phyloP scores from a whole-genome alignment of 2,329 filamentous ascomycete genomes.

The Epichloe uncinata region DNA sequence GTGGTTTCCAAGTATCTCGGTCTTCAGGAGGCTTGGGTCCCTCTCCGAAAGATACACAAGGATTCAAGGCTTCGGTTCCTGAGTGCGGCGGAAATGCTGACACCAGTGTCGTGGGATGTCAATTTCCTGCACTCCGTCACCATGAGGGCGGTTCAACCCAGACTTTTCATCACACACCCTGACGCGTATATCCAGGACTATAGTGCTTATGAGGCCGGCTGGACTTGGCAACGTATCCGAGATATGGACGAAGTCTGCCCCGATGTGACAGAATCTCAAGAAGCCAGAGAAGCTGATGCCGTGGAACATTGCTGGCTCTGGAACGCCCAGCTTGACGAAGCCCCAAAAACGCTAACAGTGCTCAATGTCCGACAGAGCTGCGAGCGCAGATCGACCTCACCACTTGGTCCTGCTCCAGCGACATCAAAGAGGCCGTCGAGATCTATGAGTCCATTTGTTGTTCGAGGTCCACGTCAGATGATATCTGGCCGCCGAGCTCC shows the following conservation, averaged over 20 bases:
- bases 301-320: conserved; percentile 55
- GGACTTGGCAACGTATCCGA: conserved; percentile 59
- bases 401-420: conserved; percentile 20
- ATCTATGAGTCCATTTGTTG: conserved; percentile 18
- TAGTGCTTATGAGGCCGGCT: conserved; percentile 38
- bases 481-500: conserved; percentile 26
- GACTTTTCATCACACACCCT: conserved; percentile 63
- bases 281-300: conserved; percentile 47
- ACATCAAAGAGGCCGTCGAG: conserved; percentile 13
- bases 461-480: conserved; percentile 28
- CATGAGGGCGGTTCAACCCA: conserved; percentile 55
- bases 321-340: conserved; percentile 49
- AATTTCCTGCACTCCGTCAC: conserved; percentile 58
- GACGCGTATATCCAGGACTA: conserved; percentile 59
- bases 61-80: conserved; percentile 61
- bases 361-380: conserved; percentile 28
- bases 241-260: conserved; percentile 45
- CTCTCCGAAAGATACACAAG: conserved; percentile 62
- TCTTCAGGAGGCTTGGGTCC: conserved; percentile 57
- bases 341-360: conserved; percentile 31
- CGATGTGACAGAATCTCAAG: conserved; percentile 28
- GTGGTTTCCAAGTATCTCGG: conserved; percentile 38
- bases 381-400: conserved; percentile 28
- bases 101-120: conserved; percentile 56
- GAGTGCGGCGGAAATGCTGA: conserved; percentile 58